These are phyloP conservation scores for Agaricus sinodeliciosus DNA, from an alignment of 768 basidiomycete genomes.

Conservation along the genomic window DNA sequence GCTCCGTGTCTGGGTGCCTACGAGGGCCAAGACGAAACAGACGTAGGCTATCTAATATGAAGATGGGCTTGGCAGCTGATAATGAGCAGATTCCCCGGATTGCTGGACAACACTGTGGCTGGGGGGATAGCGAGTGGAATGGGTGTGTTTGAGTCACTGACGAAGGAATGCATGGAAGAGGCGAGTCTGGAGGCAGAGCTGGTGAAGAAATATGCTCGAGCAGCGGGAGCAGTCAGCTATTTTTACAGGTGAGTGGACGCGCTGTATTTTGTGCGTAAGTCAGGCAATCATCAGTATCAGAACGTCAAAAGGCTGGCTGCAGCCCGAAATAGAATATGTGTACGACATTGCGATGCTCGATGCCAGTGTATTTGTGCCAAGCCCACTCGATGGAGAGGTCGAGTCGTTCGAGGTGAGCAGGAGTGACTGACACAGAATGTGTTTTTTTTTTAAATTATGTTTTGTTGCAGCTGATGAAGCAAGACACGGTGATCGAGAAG, in stretches of 20 bases:
- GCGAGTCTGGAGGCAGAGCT: conserved; percentile 71
- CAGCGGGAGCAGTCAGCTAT: conserved; percentile 74
- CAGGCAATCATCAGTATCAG: conserved; percentile 20
- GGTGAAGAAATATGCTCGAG: conserved; percentile 49
- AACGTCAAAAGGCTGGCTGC: conserved; percentile 69
- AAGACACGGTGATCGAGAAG: conserved; percentile 53
- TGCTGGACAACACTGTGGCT: conserved; percentile 85
- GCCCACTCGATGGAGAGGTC: conserved; percentile 87
- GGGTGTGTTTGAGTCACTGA: conserved; percentile 60
- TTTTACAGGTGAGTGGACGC: conserved; percentile 52
- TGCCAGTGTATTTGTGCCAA: conserved; percentile 49
- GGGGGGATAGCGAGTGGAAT: conserved; percentile 88
- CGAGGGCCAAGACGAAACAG: conserved; percentile 77
- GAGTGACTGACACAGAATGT: too few relatives aligned
- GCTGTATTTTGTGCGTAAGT: neutral
- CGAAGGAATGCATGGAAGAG: conserved; percentile 94
- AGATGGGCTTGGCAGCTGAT: neutral
- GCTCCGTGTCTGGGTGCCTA: conserved; percentile 81
- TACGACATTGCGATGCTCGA: conserved; percentile 80
- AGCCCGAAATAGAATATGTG: conserved; percentile 79
- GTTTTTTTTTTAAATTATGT: too few relatives aligned
- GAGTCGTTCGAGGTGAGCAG: conserved; percentile 76
- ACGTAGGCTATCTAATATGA: conserved; percentile 48
- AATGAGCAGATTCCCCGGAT: conserved; percentile 67
- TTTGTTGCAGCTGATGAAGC: conserved; percentile 55